A percentile compares a stretch with the other conserved stretches of the same genome.
Conservation (phyloP, 164 flowering plant species). For the Annona cherimola region DNA sequence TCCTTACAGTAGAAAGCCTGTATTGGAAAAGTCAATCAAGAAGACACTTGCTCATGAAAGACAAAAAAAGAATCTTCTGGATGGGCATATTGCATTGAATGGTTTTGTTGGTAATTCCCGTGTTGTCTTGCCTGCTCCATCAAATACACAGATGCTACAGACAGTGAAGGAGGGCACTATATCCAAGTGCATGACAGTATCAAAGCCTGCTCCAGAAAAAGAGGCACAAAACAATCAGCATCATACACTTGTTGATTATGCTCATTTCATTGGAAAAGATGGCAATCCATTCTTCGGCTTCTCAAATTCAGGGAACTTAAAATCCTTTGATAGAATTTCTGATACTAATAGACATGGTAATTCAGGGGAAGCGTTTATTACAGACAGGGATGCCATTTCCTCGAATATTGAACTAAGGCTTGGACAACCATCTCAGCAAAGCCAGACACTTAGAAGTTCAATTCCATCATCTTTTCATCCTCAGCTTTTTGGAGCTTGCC, state of each 20-base stretch:
- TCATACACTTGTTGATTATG: conserved; percentile 24
- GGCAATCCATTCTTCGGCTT: conserved; percentile 17
- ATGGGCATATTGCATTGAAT: conserved; percentile 14
- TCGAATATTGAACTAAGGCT: conserved; percentile 64
- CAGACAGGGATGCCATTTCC: conserved; percentile 25
- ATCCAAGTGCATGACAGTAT: conserved; percentile 17
- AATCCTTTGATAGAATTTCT: conserved; percentile 15
- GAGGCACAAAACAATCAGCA: conserved; percentile 18
- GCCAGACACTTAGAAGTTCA: conserved; percentile 22
- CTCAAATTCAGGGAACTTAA: conserved; percentile 18
- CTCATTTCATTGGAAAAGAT: conserved; percentile 20
- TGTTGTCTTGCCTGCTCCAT: conserved; percentile 13
- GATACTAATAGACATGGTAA: conserved; percentile 12
- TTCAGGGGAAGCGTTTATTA: conserved; percentile 16
- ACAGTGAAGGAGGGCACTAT: conserved; percentile 14
- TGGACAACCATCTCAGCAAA: conserved; percentile 59
- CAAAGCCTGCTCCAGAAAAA: conserved; percentile 15
- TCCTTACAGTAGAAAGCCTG: conserved; percentile 12
- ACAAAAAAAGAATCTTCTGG: conserved; percentile 2
- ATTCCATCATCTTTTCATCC: conserved; percentile 14
- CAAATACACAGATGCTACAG: conserved; percentile 11
- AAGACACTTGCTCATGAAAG: conserved; percentile 5
- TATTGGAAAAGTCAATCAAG: conserved; percentile 10
- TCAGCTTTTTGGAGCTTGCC: conserved; percentile 16
- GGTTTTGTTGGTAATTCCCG: conserved; percentile 19